Conservation (phyloP, 2,329 filamentous ascomycete genomes). For the Ophiocordyceps camponoti-saundersi region DNA sequence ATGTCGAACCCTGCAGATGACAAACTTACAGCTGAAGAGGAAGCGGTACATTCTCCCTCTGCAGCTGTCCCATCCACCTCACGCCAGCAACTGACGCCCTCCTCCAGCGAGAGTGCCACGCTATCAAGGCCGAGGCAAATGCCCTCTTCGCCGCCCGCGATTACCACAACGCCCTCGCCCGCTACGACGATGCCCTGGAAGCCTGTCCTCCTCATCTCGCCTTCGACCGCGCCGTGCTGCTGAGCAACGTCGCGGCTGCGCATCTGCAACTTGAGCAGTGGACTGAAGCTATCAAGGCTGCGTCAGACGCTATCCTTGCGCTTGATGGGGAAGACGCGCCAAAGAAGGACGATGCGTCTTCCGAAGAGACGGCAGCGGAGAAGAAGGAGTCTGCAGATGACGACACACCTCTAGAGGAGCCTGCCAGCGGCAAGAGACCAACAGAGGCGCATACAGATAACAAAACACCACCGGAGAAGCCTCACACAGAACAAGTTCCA, state of each 20-base stretch:
- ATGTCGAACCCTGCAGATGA: not conserved
- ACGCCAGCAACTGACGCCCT: not conserved
- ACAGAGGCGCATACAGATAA: no score
- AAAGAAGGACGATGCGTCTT: conserved; percentile 6
- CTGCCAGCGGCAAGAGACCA: conserved; percentile 18
- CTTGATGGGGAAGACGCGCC: conserved; percentile 41
- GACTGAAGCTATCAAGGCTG: conserved; percentile 63
- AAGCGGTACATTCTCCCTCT: not conserved
- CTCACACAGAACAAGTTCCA: conserved; percentile 15
- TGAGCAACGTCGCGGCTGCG: conserved; percentile 80
- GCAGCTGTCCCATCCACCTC: not conserved
- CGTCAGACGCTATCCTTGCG: conserved; percentile 54
- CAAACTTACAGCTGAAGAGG: not conserved
- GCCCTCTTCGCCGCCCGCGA: conserved; percentile 54
- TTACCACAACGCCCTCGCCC: conserved; percentile 63
- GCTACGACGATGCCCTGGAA: conserved; percentile 65
- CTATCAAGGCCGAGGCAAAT: conserved; percentile 63
- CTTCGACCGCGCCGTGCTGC: conserved; percentile 74
- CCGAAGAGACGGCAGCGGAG: no score
- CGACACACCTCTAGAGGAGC: conserved; percentile 4
- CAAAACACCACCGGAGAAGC: conserved; percentile 7
- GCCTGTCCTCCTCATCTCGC: conserved; percentile 72
- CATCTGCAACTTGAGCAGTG: conserved; percentile 73
- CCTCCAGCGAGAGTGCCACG: conserved; percentile 46
- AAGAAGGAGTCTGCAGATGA: conserved; percentile 3